These are phyloP conservation scores for Cylindricascospora bacillispora DNA, from an alignment of 1,139 yeast genomes.

Conservation along the genomic window DNA sequence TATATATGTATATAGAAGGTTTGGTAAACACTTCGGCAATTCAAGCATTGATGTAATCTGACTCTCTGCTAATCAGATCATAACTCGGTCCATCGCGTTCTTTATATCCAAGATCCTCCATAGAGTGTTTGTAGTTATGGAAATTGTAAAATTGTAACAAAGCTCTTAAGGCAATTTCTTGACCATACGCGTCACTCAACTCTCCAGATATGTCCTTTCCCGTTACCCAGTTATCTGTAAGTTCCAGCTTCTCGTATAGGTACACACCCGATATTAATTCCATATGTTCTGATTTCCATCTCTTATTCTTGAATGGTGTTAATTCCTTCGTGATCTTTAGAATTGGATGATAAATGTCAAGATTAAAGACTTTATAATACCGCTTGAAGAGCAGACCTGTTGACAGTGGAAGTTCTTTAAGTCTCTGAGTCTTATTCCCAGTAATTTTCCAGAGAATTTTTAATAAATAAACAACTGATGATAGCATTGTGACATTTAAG, in stretches of 20 bases:
- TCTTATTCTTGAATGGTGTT: constrained; percentile 83
- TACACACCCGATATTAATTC: constrained; percentile 82
- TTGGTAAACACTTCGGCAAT: too few species aligned
- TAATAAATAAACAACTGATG: constrained; percentile 21
- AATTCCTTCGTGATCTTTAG: constrained; percentile 64
- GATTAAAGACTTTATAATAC: constrained; percentile 37
- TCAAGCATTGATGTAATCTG: too few species aligned
- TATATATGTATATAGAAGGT: too few species aligned
- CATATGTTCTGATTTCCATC: constrained; percentile 92
- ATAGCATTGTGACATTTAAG: constrained; percentile 25
- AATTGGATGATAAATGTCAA: constrained; percentile 54
- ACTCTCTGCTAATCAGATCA: constrained; percentile 28
- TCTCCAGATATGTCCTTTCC: constrained; percentile 72
- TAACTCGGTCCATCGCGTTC: constrained; percentile 13
- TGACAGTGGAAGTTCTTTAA: constrained; percentile 24
- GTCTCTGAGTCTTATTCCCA: constrained; percentile 24
- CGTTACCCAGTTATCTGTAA: constrained; percentile 82
- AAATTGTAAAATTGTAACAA: constrained; percentile 68
- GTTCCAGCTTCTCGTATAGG: constrained; percentile 54
- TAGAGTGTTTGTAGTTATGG: constrained; percentile 38
- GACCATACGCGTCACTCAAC: constrained; percentile 67
- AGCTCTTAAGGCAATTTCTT: constrained; percentile 75
- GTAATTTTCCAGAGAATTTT: constrained; percentile 16
- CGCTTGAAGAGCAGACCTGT: constrained; percentile 23
- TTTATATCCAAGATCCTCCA: constrained; percentile 44